Evolutionary conservation across 2,329 filamentous ascomycete genomes (phyloP).

Genomic region (Fusarium ambrosium): DNA sequence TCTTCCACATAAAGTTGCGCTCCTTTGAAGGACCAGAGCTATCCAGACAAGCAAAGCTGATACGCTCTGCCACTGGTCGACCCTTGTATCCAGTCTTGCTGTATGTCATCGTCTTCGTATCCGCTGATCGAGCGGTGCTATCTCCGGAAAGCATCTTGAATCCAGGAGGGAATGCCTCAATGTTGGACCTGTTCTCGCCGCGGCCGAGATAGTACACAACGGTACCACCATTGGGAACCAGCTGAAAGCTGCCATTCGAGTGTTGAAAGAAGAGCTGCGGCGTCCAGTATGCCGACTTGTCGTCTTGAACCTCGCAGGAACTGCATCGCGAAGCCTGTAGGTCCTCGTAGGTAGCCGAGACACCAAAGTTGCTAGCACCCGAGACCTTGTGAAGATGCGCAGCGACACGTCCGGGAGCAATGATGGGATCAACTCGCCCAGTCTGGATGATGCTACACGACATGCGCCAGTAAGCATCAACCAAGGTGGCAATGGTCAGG

Average conservation of each 20-base stretch:
- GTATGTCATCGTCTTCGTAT: slow-evolving; percentile 41
- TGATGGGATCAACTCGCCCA: slow-evolving; percentile 39
- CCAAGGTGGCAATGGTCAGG: slow-evolving; percentile 17
- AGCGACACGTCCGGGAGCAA: slow-evolving; percentile 35
- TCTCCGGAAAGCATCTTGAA: slow-evolving; percentile 43
- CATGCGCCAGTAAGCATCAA: slow-evolving; percentile 43
- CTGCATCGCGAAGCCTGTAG: slow-evolving; percentile 41
- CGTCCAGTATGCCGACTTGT: slow-evolving; percentile 45
- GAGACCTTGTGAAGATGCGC: slow-evolving; percentile 43
- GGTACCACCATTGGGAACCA: slow-evolving; percentile 42
- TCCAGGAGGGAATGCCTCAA: slow-evolving; percentile 40
- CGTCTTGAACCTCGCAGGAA: slow-evolving; percentile 42
- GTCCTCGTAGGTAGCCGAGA: slow-evolving; percentile 24
- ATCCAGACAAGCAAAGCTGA: slow-evolving; percentile 43
- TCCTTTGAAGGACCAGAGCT: slow-evolving; percentile 39
- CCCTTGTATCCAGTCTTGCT: slow-evolving; percentile 17
- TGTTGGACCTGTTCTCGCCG: slow-evolving; percentile 41
- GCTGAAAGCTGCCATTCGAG: slow-evolving; percentile 39
- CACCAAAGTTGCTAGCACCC: slow-evolving; percentile 41
- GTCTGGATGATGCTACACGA: slow-evolving; percentile 43
- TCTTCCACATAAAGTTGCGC: slow-evolving; percentile 40
- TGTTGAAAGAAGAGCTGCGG: slow-evolving; percentile 42
- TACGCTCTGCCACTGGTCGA: slow-evolving; percentile 35
- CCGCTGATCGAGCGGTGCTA: slow-evolving; percentile 27
- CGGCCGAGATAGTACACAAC: slow-evolving; percentile 43